phyloP scores from a whole-genome alignment of 805 yeast species.

The Ogataea nakhonphanomensis region DNA sequence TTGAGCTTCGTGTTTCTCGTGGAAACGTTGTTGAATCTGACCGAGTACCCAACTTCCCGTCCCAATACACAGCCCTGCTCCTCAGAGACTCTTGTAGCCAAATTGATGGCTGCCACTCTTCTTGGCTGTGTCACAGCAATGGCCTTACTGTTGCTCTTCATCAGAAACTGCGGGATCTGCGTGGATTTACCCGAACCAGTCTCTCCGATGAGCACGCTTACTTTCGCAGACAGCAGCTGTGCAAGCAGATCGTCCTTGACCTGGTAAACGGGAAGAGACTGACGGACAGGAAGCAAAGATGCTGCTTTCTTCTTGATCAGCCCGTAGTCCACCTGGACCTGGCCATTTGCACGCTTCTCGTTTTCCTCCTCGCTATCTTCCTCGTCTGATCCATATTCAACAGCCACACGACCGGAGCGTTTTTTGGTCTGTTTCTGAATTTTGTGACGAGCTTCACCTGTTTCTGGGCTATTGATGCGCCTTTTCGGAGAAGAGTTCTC shows the following conservation, averaged over 20 bases:
- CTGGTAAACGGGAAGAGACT: slow-evolving; percentile 70
- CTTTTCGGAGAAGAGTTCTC: slow-evolving; percentile 9
- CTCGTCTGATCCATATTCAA: slow-evolving; percentile 12
- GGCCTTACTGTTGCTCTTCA: slow-evolving; percentile 47
- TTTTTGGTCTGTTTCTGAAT: not conserved
- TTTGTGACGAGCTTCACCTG: not conserved
- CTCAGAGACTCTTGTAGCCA: slow-evolving; percentile 89
- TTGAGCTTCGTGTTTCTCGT: slow-evolving; percentile 62
- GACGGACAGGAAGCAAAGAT: slow-evolving; percentile 48
- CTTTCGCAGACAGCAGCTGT: slow-evolving; percentile 53
- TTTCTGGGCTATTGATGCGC: not conserved
- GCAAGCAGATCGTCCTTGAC: slow-evolving; percentile 62
- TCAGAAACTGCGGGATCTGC: slow-evolving; percentile 90
- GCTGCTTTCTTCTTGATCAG: slow-evolving; percentile 38
- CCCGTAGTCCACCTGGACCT: slow-evolving; percentile 12
- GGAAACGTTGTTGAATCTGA: slow-evolving; percentile 77
- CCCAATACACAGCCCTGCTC: slow-evolving; percentile 81
- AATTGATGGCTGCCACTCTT: slow-evolving; percentile 93
- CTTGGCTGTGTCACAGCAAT: slow-evolving; percentile 97
- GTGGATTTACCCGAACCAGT: slow-evolving; percentile 95
- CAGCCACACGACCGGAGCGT: slow-evolving; percentile 3
- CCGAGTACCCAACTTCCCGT: slow-evolving; percentile 85
- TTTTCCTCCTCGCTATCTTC: slow-evolving; percentile 22
- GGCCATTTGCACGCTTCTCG: slow-evolving; percentile 22
- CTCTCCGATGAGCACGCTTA: slow-evolving; percentile 86